phyloP scores from a whole-genome alignment of 2,329 filamentous ascomycete genomes.

The Talaromyces verruculosus region DNA sequence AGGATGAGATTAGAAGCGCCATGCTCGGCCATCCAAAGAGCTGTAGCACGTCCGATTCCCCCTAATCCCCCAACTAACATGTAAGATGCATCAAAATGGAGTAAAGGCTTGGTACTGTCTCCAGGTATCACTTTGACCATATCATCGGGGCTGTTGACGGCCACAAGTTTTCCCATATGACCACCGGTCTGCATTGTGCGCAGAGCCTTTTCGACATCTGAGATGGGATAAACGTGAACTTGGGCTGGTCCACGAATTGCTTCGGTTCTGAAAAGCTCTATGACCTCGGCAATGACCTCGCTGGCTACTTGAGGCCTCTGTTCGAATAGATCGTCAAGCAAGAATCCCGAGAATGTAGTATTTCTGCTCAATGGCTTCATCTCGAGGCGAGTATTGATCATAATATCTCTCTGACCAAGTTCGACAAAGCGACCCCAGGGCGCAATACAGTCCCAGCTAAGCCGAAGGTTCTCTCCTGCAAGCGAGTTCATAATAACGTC shows the following conservation, averaged over 20 bases:
- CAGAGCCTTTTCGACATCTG: constrained; percentile 25
- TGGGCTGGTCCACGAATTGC: constrained; percentile 21
- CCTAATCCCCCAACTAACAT: constrained; percentile 23
- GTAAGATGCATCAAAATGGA: constrained; percentile 25
- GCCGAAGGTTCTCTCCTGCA: constrained; percentile 23
- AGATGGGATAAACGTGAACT: constrained; percentile 22
- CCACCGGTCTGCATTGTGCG: constrained; percentile 25
- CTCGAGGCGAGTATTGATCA: constrained; percentile 19
- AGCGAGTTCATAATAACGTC: constrained; percentile 26
- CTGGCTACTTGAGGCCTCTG: constrained; percentile 18
- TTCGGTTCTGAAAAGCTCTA: constrained; percentile 23
- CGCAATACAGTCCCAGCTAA: constrained; percentile 24
- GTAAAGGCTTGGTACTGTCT: constrained; percentile 24
- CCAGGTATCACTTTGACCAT: constrained; percentile 14
- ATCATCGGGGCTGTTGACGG: constrained; percentile 19
- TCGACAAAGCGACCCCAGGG: constrained; percentile 26
- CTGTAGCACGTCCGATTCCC: constrained; percentile 28
- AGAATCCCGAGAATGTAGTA: constrained; percentile 20
- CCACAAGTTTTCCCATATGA: constrained; percentile 26
- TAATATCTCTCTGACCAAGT: constrained; percentile 24
- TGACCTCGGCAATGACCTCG: constrained; percentile 21
- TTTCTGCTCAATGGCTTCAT: constrained; percentile 23
- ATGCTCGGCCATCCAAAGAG: constrained; percentile 26
- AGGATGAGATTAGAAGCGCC: constrained; percentile 32
- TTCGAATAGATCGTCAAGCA: constrained; percentile 23